These are phyloP conservation scores for Pseudogymnoascus sp. DNA, from an alignment of 2,329 filamentous ascomycete genomes.

Conservation along the genomic window DNA sequence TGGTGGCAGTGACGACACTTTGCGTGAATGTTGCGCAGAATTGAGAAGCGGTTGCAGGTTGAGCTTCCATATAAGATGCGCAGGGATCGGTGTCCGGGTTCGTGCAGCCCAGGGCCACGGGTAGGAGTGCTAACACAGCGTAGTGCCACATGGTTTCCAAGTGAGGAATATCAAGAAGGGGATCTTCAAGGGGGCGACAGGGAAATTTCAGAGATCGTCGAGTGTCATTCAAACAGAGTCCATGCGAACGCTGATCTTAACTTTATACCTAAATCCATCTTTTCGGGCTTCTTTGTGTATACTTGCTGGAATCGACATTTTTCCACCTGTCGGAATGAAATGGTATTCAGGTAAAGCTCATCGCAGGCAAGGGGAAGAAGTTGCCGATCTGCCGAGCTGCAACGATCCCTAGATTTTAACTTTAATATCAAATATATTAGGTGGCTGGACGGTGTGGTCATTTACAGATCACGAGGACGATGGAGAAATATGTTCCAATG, in stretches of 20 bases:
- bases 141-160: conserved; percentile 3
- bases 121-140: neutral
- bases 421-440: conserved; percentile 2
- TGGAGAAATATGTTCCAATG: neutral
- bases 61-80: conserved; percentile 6
- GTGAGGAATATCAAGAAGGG: neutral
- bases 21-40: conserved; percentile 13
- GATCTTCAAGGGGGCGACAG: neutral
- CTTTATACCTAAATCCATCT: neutral
- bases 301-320: neutral
- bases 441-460: neutral
- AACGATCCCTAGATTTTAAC: neutral
- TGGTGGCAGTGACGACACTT: conserved; percentile 21
- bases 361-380: neutral
- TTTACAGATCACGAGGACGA: neutral
- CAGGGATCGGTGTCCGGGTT: neutral
- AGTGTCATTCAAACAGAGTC: neutral
- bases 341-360: neutral
- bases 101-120: neutral
- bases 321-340: conserved; percentile 6
- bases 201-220: neutral
- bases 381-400: conserved; percentile 3
- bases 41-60: conserved; percentile 12
- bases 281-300: neutral
- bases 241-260: conserved; percentile 2